Evolutionary conservation across 352 stramenopile genomes (phyloP).

Genomic region (Phytophthora colocasiae): DNA sequence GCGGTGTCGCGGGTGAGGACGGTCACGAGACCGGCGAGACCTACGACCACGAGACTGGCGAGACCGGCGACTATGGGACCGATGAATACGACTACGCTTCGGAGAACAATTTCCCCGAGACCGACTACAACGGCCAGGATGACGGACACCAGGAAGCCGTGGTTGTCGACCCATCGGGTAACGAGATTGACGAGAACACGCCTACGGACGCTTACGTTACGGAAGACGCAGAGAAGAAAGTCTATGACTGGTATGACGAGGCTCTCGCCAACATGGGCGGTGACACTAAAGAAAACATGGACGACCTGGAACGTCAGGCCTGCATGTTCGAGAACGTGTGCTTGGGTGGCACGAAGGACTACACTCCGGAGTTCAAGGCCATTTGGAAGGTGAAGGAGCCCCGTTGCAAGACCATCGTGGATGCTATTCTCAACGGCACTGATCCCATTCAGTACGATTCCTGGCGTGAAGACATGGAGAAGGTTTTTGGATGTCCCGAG

Average conservation of each 20-base stretch:
- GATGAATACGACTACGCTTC: slow-evolving; percentile 25
- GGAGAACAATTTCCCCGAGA: slow-evolving; percentile 33
- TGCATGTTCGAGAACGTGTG: slow-evolving; percentile 67
- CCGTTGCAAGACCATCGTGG: slow-evolving; percentile 57
- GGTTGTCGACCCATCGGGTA: slow-evolving; percentile 19
- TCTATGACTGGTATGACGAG: slow-evolving; percentile 59
- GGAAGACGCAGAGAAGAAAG: slow-evolving; percentile 42
- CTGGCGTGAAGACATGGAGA: slow-evolving; percentile 50
- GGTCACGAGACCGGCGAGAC: slow-evolving; percentile 1
- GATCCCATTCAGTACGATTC: slow-evolving; percentile 37
- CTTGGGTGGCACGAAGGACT: slow-evolving; percentile 56
- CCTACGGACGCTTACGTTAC: slow-evolving; percentile 30
- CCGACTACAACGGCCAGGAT: slow-evolving; percentile 30
- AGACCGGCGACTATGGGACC: background rate
- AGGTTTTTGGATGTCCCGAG: slow-evolving; percentile 48
- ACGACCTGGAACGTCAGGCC: slow-evolving; percentile 61
- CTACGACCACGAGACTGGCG: too few species aligned
- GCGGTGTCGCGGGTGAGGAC: slow-evolving; percentile 16
- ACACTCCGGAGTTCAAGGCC: slow-evolving; percentile 53
- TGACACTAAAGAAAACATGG: slow-evolving; percentile 43
- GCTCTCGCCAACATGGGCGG: slow-evolving; percentile 44
- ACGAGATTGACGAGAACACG: slow-evolving; percentile 5
- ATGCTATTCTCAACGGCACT: slow-evolving; percentile 45
- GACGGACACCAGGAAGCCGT: slow-evolving; percentile 30
- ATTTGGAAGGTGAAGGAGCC: slow-evolving; percentile 48